Evolutionary conservation across 345 rosid species (phyloP), one percentile per base, ranked within the genome.

Genomic region (Zanthoxylum bungeanum): DNA sequence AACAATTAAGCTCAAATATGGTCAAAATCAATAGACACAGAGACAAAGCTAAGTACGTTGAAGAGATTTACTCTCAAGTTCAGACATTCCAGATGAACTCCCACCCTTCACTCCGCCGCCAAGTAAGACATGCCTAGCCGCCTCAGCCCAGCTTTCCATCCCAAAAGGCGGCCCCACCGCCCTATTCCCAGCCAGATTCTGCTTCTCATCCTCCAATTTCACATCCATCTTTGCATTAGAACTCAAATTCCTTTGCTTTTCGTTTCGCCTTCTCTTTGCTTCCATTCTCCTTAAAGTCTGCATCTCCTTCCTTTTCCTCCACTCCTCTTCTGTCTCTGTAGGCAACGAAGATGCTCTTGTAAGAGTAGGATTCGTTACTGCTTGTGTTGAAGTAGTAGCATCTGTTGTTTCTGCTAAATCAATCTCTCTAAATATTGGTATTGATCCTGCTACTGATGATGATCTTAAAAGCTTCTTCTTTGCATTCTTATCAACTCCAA

Each of bases 251-350:
- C 76, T 89, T 80, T 88, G 97, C 91, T 91, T 93, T 78, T 91
- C 96, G 36, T 80, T 85, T 71, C 96, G 80, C 75, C 96, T 83
- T 73, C 90, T 84, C 80, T 93, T 93, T 47, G 97, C 97, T 64
- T 84, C 96, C 97, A 91, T 84, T 64, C 97, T 86, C 79, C 96
- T 83, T 53, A 86, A 55, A 25, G 83, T 84, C 85, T 91, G 97
- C 86, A 89, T 74, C 76, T 87, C 93, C 84, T 88, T 91, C 61
- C 98, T 86, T 86, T 89, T 93, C 88, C 88, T 85, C 98, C 93
- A 89, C 68, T 88, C 98, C 64, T 91, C 99, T 68, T 91, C 97
- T 8, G 93, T 85, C 91, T 85, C 98, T 2, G 94, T 77, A 0
- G 98, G 97, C 64, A 93, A 81, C 68, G 99, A 93, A 65, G 96